Evolutionary conservation across 148 eudicot genomes (phyloP).

Genomic region (Fagopyrum esculentum): DNA sequence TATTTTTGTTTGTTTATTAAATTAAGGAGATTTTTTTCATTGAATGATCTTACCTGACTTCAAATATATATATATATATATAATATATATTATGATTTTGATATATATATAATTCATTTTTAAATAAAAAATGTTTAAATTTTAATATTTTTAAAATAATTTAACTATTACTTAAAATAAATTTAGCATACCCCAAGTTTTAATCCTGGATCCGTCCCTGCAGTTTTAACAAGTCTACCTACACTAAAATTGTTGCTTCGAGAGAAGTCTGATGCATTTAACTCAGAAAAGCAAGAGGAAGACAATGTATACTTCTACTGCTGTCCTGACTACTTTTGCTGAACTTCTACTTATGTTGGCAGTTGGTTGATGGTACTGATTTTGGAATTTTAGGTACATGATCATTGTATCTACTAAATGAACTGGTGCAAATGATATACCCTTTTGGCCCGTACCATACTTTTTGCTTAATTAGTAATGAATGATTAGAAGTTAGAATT

Average conservation of each 20-base stretch:
- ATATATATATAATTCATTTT: too few species aligned
- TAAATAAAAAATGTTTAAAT: too few species aligned
- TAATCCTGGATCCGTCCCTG: too few species aligned
- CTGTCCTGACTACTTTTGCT: not conserved
- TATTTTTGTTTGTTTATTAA: too few species aligned
- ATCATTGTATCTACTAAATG: not conserved
- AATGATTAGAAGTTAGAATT: not conserved
- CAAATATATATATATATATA: too few species aligned
- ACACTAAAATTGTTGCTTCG: constrained; percentile 73
- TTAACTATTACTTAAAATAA: too few species aligned
- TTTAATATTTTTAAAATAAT: too few species aligned
- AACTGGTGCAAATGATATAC: not conserved
- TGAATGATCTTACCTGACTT: too few species aligned
- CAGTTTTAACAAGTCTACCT: too few species aligned
- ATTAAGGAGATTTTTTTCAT: too few species aligned
- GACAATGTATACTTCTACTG: constrained; percentile 59
- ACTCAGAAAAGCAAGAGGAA: constrained; percentile 56
- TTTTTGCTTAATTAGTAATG: not conserved
- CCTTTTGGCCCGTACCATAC: not conserved
- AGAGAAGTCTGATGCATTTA: constrained; percentile 77
- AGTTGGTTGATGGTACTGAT: not conserved
- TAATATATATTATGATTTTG: too few species aligned
- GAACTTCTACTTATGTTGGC: not conserved
- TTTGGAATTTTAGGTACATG: not conserved
- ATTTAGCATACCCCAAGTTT: too few species aligned